These are phyloP conservation scores for Anethum foeniculum DNA, from an alignment of 140 eudicot species.

Conservation along the genomic window DNA sequence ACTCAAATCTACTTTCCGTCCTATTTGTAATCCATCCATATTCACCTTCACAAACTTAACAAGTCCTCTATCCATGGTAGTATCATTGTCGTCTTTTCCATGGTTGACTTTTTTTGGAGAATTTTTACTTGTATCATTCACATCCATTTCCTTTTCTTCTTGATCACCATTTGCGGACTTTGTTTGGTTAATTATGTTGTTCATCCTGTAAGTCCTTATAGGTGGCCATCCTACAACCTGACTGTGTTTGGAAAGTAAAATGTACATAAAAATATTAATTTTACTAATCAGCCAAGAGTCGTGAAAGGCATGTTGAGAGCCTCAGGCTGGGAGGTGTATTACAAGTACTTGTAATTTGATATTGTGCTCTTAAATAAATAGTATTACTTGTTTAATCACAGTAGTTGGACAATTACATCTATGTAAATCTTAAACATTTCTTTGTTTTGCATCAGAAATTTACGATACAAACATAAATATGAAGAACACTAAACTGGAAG, in stretches of 20 bases:
- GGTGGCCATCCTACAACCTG: slow-evolving; percentile 99
- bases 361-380: not conserved
- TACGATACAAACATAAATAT: too few relatives aligned
- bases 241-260: slow-evolving; percentile 28
- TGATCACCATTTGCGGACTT: slow-evolving; percentile 42
- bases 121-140: slow-evolving; percentile 27
- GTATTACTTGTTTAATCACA: too few relatives aligned
- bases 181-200: slow-evolving; percentile 74
- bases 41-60: slow-evolving; percentile 75
- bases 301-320: not conserved
- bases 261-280: not conserved
- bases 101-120: slow-evolving; percentile 37
- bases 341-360: not conserved
- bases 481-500: not conserved
- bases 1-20: slow-evolving; percentile 74
- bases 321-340: not conserved
- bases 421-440: not conserved
- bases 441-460: not conserved
- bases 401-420: not conserved
- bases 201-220: slow-evolving; percentile 76
- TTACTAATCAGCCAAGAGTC: not conserved
- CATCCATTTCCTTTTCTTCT: slow-evolving; percentile 51
- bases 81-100: slow-evolving; percentile 31
- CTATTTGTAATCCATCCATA: slow-evolving; percentile 79
- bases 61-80: slow-evolving; percentile 29